Base-by-base conservation (phyloP, 345 rosid species). In the Rhizophora mangle region DNA sequence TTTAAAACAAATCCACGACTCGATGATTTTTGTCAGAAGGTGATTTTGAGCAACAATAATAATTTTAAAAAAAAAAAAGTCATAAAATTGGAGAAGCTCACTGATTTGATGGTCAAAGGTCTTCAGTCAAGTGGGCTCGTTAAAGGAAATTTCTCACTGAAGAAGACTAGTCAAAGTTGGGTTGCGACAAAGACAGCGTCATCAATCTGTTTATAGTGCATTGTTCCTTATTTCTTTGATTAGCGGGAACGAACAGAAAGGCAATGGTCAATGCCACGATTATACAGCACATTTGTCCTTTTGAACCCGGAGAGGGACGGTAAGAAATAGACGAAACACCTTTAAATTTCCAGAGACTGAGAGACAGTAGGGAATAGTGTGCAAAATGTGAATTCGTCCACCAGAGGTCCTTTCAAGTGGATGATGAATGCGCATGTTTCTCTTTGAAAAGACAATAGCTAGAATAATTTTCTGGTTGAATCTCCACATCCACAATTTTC, bases 171-270 rank as follows among this genome's bases (percentile, higher is more conserved):
- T 36, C 22, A 26, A 22, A 24, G 55, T 20, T 68, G 54, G 52
- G 72, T 29, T 26, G 72, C 46, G 72, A 68, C 72, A 10, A 53
- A 13, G 6, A 43, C 60, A 46, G 72, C 72, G 60, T 63, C 30
- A 26, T 19, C 8, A 46, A n/a, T 39, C 27, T 64, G 19, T 18
- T 43, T 64, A 18, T 18, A 15, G 31, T 15, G 49, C 49, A 13
- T 13, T 13, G 19, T 13, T 43, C 49, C 46, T 26, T 6, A 3
- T 19, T 3, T 7, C n/a, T 22, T 30, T 2, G 27, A 47, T 20
- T 18, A 51, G 4, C 30, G 47, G 72, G 64, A 30, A 64, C 72
- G 9, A 6, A 18, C 6, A 36, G 6, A 46, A 47, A 49, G 8
- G 19, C 19, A 11, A n/a, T 13, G 47, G 46, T 66, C 60, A 66